Conservation (phyloP, 371 early-diverging fungal species). For the Umbelopsis sp. region DNA sequence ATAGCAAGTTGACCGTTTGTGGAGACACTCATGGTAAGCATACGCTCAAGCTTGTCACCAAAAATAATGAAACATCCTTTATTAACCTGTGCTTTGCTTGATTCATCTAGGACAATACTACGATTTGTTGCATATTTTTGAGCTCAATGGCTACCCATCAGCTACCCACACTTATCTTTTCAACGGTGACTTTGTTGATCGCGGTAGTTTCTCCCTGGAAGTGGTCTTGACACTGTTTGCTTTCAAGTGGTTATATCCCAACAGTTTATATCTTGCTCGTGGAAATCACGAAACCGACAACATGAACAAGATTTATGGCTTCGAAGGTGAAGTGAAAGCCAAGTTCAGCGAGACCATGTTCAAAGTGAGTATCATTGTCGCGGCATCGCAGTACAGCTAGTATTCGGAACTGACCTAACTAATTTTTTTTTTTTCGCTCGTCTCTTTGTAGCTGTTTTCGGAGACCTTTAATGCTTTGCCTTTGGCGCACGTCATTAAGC, state of each 20-base stretch:
- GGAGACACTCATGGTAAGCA: slow-evolving; percentile 95
- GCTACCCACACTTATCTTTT: slow-evolving; percentile 86
- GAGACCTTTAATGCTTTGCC: slow-evolving; percentile 96
- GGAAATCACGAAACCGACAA: slow-evolving; percentile 99
- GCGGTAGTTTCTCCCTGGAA: slow-evolving; percentile 96
- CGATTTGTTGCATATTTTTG: slow-evolving; percentile 94
- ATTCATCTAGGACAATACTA: slow-evolving; percentile 85
- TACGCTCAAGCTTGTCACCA: too few relatives aligned
- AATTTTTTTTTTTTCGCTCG: neutral
- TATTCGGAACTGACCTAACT: neutral
- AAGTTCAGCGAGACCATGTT: slow-evolving; percentile 93
- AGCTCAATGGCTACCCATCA: slow-evolving; percentile 88
- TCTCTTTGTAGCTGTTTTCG: slow-evolving; percentile 66
- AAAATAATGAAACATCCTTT: neutral
- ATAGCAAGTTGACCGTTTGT: slow-evolving; percentile 86
- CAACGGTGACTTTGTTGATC: slow-evolving; percentile 99
- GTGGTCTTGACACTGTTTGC: slow-evolving; percentile 93
- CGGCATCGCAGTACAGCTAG: neutral
- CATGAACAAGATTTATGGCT: slow-evolving; percentile 99
- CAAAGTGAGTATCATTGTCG: slow-evolving; percentile 39
- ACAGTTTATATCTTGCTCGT: slow-evolving; percentile 85
- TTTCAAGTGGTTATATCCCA: slow-evolving; percentile 91
- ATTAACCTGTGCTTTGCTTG: neutral
- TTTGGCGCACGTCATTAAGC: slow-evolving; percentile 88
- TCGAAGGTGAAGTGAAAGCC: slow-evolving; percentile 96